A percentile compares a stretch with the other conserved stretches of the same genome.
These are phyloP conservation scores for Magnolia kwangsiensis DNA, from an alignment of 164 flowering plant species.

Conservation along the genomic window DNA sequence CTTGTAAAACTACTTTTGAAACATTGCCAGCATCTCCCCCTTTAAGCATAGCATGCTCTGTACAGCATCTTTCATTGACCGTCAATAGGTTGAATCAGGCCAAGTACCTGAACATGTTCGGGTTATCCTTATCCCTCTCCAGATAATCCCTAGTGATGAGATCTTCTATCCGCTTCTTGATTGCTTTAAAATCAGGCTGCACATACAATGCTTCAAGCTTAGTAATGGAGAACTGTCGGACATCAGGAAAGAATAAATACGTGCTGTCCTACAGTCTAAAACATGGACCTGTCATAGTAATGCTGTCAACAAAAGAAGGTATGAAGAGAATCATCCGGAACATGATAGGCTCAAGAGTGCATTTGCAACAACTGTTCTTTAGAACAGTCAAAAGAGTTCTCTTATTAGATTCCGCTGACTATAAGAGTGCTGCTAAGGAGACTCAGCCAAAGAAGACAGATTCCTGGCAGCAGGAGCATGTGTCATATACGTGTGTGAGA, in stretches of 20 bases:
- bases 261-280: background rate
- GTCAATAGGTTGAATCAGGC: conserved; percentile 43
- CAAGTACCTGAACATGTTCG: conserved; percentile 72
- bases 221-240: background rate
- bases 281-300: background rate
- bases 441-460: no score
- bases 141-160: conserved; percentile 80
- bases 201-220: conserved; percentile 8
- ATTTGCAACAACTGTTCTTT: background rate
- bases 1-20: conserved; percentile 6
- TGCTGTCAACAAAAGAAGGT: no score
- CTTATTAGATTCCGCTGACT: background rate
- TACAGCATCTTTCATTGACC: conserved; percentile 1
- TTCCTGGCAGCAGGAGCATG: no score
- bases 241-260: background rate
- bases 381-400: background rate
- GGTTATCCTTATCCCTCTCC: conserved; percentile 79
- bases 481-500: no score
- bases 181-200: conserved; percentile 85
- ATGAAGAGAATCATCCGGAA: no score
- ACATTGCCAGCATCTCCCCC: conserved; percentile 14
- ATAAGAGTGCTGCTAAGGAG: background rate
- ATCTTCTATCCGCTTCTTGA: conserved; percentile 81
- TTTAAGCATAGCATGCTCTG: background rate
- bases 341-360: background rate